phyloP scores from a whole-genome alignment of 768 basidiomycete genomes.

The Leucocoprinus sp. region DNA sequence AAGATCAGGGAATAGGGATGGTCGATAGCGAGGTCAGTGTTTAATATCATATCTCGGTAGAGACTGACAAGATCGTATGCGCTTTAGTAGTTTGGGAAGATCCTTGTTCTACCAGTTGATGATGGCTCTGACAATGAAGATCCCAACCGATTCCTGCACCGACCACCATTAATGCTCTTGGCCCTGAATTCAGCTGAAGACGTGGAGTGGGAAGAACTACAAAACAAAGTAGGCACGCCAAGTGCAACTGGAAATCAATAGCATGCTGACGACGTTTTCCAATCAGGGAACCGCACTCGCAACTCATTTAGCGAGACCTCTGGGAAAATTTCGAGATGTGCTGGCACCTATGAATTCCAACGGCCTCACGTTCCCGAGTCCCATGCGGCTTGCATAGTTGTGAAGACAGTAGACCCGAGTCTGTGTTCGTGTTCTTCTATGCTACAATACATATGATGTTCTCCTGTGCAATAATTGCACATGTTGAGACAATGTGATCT shows the following conservation, averaged over 20 bases:
- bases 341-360: conserved; percentile 18
- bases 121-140: conserved; percentile 22
- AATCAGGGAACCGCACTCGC: conserved; percentile 37
- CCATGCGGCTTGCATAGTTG: conserved; percentile 12
- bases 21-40: conserved; percentile 66
- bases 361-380: conserved; percentile 17
- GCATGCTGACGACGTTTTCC: conserved; percentile 6
- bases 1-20: conserved; percentile 57
- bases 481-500: no score
- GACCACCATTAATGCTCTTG: conserved; percentile 57
- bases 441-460: not conserved
- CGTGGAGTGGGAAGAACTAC: conserved; percentile 62
- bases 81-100: conserved; percentile 51
- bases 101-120: conserved; percentile 60
- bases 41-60: not conserved
- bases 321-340: conserved; percentile 34
- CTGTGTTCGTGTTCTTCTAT: not conserved
- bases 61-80: not conserved
- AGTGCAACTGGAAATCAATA: not conserved
- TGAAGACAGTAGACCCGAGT: no score
- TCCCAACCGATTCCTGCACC: conserved; percentile 19
- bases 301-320: conserved; percentile 34
- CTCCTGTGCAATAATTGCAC: not conserved
- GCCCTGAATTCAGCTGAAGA: conserved; percentile 54
- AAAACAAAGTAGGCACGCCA: conserved; percentile 43